Evolutionary conservation across 495 filamentous ascomycete genomes (phyloP), one percentile per base, ranked within the genome.

Genomic region (Xylaria intraflava): DNA sequence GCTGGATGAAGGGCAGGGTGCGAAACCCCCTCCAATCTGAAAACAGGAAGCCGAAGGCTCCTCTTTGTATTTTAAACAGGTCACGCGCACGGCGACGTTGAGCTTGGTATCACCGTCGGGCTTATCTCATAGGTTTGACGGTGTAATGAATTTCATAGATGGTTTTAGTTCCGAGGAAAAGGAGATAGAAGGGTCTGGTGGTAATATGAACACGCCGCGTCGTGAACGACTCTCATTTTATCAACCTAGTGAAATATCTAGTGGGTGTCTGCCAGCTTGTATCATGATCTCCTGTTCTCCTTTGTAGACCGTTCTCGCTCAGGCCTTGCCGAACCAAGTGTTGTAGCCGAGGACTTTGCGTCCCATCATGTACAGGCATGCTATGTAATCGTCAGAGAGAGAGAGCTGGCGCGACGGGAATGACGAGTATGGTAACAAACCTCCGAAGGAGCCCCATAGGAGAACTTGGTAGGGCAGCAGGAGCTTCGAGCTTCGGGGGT

Each of bases 321-420:
- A 89, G 53, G 77, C 72, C 73, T 85, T 82, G 65, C 79, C 76
- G 68, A 86, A 91, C 82, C 85, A 93, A 48, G 88, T 93, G 84
- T 91, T 96, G 76, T 96, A 82, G 66, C 90, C 90, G 72, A 74
- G 40, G 40, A 80, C 62, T 68, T 76, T 69, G 49, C 81, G 78
- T 49, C 72, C 64, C 72, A 79, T 76, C 71, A 72, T 76, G 65
- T 81, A 84, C 68, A 82, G 68, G 72, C 65, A 76, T 67, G 74
- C 78, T 78, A 78, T 80, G 58, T 79, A 60, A 74, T 70, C 62
- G 75, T 85, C 61, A 83, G 78, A 62, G 19, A 65, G 69, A 71
- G 78, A 62, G 19, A 65, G 69, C 71, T 59, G 40, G 35, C 38
- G 45, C 9, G 57, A 38, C 16, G 10, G 23, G 35, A 48, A 9